Conservation (phyloP, 768 basidiomycete genomes). For the Podaxis carcinomalis region DNA sequence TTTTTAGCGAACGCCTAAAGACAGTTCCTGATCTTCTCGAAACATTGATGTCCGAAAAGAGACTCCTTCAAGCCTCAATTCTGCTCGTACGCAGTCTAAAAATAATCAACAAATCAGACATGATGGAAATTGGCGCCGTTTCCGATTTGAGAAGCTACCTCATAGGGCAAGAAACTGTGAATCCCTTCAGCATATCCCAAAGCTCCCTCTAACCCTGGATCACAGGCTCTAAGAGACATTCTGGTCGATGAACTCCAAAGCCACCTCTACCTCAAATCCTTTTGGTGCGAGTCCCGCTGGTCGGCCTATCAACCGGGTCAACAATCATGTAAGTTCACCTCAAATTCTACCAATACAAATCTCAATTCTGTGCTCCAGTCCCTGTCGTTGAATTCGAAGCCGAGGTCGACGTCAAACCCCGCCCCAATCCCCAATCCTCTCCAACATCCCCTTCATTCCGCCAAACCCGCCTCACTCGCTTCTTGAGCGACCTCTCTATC, state of each 20-base stretch:
- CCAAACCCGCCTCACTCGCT: conserved; percentile 54
- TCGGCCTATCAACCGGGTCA: conserved; percentile 78
- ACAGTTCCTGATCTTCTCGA: conserved; percentile 90
- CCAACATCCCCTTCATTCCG: conserved; percentile 35
- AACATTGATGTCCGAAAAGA: conserved; percentile 93
- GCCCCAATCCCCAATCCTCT: conserved; percentile 27
- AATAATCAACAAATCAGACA: conserved; percentile 85
- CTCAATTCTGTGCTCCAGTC: conserved; percentile 36
- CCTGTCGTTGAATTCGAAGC: conserved; percentile 63
- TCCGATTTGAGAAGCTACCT: conserved; percentile 86
- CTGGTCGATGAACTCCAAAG: conserved; percentile 93
- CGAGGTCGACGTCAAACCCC: conserved; percentile 29
- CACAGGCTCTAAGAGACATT: conserved; percentile 85
- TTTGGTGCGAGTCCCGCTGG: conserved; percentile 96
- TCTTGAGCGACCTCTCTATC: conserved; percentile 57
- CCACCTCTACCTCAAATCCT: conserved; percentile 95
- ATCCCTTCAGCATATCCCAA: conserved; percentile 13
- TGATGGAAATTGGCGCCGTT: conserved; percentile 94
- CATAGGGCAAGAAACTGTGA: conserved; percentile 77
- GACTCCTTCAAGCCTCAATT: conserved; percentile 82
- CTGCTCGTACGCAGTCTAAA: conserved; percentile 86
- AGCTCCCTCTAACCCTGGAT: conserved; percentile 1
- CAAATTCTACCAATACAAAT: not conserved
- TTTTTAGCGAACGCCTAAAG: conserved; percentile 78
- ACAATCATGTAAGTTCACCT: conserved; percentile 52